Evolutionary conservation across 169 alveolate genomes (phyloP), one percentile per base, ranked within the genome.

Genomic region (Cryptosporidium parvum): DNA sequence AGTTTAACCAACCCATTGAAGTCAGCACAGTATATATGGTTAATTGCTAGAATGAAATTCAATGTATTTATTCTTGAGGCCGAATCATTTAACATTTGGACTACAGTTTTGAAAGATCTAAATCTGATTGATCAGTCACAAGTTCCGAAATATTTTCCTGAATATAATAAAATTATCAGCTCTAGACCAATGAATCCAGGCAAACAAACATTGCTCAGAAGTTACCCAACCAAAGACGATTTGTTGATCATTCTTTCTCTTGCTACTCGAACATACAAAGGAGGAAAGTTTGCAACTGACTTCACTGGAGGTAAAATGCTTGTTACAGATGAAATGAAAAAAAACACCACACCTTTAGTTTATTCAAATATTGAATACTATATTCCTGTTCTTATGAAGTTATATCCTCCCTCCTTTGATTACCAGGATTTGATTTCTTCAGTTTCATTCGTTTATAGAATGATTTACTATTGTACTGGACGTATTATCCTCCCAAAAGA

Each of bases 231-330:
- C 21, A 61, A 31, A 16, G 89, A 80, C 21, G 89, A 80, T 29
- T 23, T 80, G 23, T 31, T 80, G 14, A 7, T 80, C 8, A 59
- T 80, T 45, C 18, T 80, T 26, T 37, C 69, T 16, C 14, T 80
- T 3, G 23, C 69, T 8, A 62, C 89, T 44, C 59, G 37, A 18
- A 39, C 26, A n/a, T 80, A 80, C 62, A 61, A 31, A 23, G 39
- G 10, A 16, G 89, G 89, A 44, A 80, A 62, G 35, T 80, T 80
- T 62, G 89, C 89, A 67, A 62, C 75, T 4, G 89, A 80, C 62
- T 80, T 80, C 31, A 80, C 89, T 21, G 86, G 61, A 56, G 67
- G 70, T 4, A 80, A 80, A 26, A 16, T 23, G 0, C 29, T 31
- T 44, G 23, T 62, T n/a, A 16, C 75, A 14, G 18, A n/a, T 14